Percentiles rank a stretch among this genome's conserved stretches.
Evolutionary conservation across 2,329 filamentous ascomycete species (phyloP).

Genomic region (Pestalotiopsis fici): DNA sequence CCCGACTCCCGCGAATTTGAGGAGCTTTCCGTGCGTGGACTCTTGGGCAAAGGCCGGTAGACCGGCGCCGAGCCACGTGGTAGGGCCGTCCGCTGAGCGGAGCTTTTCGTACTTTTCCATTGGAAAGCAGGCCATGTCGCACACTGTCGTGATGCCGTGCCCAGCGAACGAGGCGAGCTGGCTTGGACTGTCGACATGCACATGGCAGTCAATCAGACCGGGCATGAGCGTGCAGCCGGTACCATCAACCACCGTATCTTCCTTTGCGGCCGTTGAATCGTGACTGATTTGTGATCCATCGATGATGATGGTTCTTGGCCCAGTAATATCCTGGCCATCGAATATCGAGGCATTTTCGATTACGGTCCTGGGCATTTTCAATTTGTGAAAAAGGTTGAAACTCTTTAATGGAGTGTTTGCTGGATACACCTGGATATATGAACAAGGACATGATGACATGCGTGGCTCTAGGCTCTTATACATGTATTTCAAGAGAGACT

Average conservation of each 20-base stretch:
- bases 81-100: constrained; percentile 14
- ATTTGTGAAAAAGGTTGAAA: too few species aligned
- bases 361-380: constrained; percentile 15
- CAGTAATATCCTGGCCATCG: constrained; percentile 17
- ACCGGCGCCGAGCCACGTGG: constrained; percentile 16
- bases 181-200: constrained; percentile 18
- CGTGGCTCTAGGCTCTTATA: too few species aligned
- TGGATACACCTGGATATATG: too few species aligned
- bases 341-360: constrained; percentile 23
- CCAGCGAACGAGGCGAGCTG: constrained; percentile 18
- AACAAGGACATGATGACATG: too few species aligned
- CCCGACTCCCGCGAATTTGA: constrained; percentile 13
- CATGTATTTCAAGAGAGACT: too few species aligned
- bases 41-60: constrained; percentile 19
- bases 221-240: constrained; percentile 22
- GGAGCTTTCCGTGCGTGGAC: constrained; percentile 16
- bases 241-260: constrained; percentile 17
- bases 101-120: constrained; percentile 12
- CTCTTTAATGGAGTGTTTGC: too few species aligned
- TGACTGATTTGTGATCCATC: constrained; percentile 18
- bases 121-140: constrained; percentile 12
- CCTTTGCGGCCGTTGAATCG: constrained; percentile 6
- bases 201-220: constrained; percentile 26
- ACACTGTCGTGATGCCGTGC: constrained; percentile 8
- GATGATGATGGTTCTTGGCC: constrained; percentile 17